phyloP scores from a whole-genome alignment of 345 rosid genomes.

The Aurinia saxatilis region DNA sequence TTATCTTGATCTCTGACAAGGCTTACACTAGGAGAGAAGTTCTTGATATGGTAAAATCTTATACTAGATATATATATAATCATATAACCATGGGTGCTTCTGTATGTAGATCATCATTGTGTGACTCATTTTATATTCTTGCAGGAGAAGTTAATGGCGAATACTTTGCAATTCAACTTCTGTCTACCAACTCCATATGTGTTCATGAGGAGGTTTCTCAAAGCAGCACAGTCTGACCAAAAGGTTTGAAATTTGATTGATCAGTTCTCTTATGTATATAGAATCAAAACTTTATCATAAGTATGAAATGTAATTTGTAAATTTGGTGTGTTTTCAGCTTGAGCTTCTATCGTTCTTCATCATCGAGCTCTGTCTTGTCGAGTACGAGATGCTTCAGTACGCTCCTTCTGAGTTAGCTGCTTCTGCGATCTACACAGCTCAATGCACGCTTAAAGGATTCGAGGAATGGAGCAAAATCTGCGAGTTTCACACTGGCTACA shows the following conservation, averaged over 20 bases:
- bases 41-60: constrained; percentile 66
- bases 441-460: constrained; percentile 31
- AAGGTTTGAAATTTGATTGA: constrained; percentile 43
- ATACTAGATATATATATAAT: background rate
- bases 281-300: background rate
- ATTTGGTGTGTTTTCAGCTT: constrained; percentile 36
- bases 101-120: background rate
- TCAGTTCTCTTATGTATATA: background rate
- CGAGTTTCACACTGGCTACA: constrained; percentile 42
- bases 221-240: constrained; percentile 78
- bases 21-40: constrained; percentile 85
- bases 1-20: constrained; percentile 78
- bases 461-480: constrained; percentile 44
- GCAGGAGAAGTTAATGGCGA: constrained; percentile 87
- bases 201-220: constrained; percentile 88
- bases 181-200: constrained; percentile 88
- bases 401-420: constrained; percentile 57
- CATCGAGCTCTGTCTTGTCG: constrained; percentile 50
- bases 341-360: constrained; percentile 68
- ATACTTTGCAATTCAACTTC: constrained; percentile 63
- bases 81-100: background rate
- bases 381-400: constrained; percentile 51
- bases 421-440: constrained; percentile 68
- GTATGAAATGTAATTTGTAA: background rate
- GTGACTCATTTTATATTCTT: background rate